phyloP scores from a whole-genome alignment of 1,139 yeast species.

The Arxiozyma slooffiae region DNA sequence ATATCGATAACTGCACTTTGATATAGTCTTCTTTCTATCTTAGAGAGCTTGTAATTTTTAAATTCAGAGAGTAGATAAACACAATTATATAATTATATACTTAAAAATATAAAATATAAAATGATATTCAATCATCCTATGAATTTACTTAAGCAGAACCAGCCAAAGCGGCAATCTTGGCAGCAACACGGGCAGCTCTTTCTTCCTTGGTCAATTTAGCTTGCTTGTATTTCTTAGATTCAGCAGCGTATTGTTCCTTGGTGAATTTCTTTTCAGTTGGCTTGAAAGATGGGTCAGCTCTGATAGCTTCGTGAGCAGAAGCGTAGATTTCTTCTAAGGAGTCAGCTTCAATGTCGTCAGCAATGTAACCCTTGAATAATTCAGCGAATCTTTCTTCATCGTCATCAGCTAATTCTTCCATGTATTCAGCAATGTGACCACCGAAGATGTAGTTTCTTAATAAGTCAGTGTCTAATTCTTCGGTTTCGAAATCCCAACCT shows the following conservation, averaged over 20 bases:
- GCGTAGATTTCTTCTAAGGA: constrained; percentile 91
- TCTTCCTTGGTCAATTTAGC: constrained; percentile 83
- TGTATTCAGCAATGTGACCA: constrained; percentile 99
- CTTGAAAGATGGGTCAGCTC: constrained; percentile 90
- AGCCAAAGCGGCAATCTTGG: constrained; percentile 77
- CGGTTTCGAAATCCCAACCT: constrained; percentile 98
- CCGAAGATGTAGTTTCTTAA: constrained; percentile 99
- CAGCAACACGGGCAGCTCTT: constrained; percentile 81
- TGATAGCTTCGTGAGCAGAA: constrained; percentile 90
- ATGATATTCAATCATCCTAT: neutral
- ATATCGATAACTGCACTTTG: neutral
- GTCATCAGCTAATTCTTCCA: constrained; percentile 99
- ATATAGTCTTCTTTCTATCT: neutral
- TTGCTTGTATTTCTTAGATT: constrained; percentile 85
- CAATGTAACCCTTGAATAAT: constrained; percentile 93
- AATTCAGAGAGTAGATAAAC: neutral
- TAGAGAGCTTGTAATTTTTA: neutral
- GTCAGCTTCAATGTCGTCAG: constrained; percentile 95
- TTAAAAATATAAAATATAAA: neutral
- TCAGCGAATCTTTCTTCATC: constrained; percentile 99
- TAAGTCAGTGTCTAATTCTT: constrained; percentile 95
- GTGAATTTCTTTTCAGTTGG: constrained; percentile 89
- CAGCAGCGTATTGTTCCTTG: constrained; percentile 97
- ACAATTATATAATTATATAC: neutral
- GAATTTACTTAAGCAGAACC: constrained; percentile 22